Conservation (phyloP, 129 eudicot species). For the Helianthus tuberosus region DNA sequence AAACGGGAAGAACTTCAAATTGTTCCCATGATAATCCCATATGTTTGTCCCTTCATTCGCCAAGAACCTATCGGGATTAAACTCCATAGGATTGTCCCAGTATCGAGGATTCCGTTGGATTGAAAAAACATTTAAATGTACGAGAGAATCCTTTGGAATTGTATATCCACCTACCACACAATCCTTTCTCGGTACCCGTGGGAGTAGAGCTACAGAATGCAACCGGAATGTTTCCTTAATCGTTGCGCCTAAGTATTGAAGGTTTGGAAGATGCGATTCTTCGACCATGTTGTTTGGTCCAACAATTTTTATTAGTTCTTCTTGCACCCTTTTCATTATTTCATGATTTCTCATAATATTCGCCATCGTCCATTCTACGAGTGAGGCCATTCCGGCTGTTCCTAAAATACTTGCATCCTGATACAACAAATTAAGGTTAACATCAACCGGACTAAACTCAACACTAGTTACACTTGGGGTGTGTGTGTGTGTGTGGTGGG, state of each 20-base stretch:
- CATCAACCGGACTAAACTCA: not conserved
- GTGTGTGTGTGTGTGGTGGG: too few species aligned
- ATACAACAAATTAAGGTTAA: not conserved
- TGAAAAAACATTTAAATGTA: not conserved
- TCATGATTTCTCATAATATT: not conserved
- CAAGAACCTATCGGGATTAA: conserved; percentile 5
- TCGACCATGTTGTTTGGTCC: conserved; percentile 13
- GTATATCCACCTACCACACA: not conserved
- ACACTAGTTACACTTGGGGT: not conserved
- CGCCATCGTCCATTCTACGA: not conserved
- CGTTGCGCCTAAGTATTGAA: not conserved
- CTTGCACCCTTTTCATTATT: conserved; percentile 6
- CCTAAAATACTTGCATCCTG: not conserved
- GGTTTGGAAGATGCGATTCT: conserved; percentile 2
- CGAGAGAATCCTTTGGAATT: not conserved
- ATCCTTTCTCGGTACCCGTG: not conserved
- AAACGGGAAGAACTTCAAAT: not conserved
- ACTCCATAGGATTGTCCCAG: not conserved
- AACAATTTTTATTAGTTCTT: not conserved
- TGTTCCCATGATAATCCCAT: not conserved
- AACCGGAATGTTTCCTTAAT: not conserved
- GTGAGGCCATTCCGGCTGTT: not conserved
- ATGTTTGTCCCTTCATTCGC: not conserved
- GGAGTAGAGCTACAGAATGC: not conserved
- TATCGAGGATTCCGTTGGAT: conserved; percentile 8